phyloP scores from a whole-genome alignment of 2,329 filamentous ascomycete species.

The Botrytis deweyae region DNA sequence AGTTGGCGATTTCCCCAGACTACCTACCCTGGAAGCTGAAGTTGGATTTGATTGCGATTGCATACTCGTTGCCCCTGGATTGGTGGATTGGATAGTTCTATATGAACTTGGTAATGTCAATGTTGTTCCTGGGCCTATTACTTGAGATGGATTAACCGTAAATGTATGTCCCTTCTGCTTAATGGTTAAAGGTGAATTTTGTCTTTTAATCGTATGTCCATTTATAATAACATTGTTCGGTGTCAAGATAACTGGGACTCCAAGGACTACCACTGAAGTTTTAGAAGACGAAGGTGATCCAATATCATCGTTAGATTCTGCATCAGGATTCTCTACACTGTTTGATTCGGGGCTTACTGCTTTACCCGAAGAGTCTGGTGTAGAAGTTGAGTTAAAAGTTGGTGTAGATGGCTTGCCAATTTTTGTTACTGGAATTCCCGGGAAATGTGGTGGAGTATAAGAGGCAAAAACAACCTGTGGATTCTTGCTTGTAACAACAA shows the following conservation, averaged over 20 bases:
- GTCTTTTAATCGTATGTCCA: constrained; percentile 27
- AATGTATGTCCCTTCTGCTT: constrained; percentile 33
- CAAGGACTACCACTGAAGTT: constrained; percentile 24
- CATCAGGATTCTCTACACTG: background rate
- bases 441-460: background rate
- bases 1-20: background rate
- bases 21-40: background rate
- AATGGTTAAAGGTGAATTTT: constrained; percentile 23
- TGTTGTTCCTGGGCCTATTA: constrained; percentile 30
- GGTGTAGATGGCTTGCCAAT: background rate
- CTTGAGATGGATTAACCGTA: constrained; percentile 33
- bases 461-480: constrained; percentile 1
- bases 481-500: constrained; percentile 18
- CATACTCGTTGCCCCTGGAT: background rate
- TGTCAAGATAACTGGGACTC: constrained; percentile 28
- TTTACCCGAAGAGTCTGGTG: background rate
- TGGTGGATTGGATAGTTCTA: background rate
- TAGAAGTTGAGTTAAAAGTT: background rate
- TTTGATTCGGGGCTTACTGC: background rate
- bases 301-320: background rate
- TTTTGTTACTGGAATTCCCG: background rate
- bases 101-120: constrained; percentile 29
- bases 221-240: constrained; percentile 32
- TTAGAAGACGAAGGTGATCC: background rate
- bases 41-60: background rate